Conservation (phyloP, 2,329 filamentous ascomycete genomes). For the Fusarium sp. region DNA sequence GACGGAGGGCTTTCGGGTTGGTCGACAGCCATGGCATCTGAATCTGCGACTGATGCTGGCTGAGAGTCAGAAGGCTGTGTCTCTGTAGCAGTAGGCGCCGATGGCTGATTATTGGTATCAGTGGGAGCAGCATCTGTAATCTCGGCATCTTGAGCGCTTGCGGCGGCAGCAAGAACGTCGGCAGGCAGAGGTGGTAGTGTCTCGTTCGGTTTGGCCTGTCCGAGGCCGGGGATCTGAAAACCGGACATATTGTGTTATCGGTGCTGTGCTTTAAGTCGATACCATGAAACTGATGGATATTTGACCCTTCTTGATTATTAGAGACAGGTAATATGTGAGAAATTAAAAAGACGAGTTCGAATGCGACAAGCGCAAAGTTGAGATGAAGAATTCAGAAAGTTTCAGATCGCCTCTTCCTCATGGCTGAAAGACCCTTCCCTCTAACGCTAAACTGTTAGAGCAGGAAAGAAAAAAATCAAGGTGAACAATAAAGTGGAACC, state of each 20-base stretch:
- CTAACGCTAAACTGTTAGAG: slow-evolving; percentile 6
- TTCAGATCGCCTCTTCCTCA: slow-evolving; percentile 8
- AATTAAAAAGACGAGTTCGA: not conserved
- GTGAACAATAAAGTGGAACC: slow-evolving; percentile 47
- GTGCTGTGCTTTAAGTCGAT: not conserved
- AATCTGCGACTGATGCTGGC: slow-evolving; percentile 39
- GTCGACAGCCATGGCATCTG: slow-evolving; percentile 54
- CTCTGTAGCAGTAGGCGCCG: slow-evolving; percentile 8
- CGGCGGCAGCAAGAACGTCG: slow-evolving; percentile 50
- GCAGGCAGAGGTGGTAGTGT: slow-evolving; percentile 54
- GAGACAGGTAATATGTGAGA: not conserved
- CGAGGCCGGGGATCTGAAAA: slow-evolving; percentile 59
- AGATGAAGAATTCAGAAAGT: slow-evolving; percentile 17
- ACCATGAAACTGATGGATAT: not conserved
- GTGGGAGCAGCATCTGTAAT: slow-evolving; percentile 26
- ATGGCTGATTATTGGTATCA: slow-evolving; percentile 8
- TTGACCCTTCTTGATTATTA: not conserved
- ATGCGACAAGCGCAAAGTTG: slow-evolving; percentile 25
- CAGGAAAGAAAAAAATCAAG: slow-evolving; percentile 49
- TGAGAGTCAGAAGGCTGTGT: slow-evolving; percentile 12
- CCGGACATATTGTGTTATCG: slow-evolving; percentile 51
- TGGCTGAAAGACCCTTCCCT: slow-evolving; percentile 33
- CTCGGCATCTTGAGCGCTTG: slow-evolving; percentile 45
- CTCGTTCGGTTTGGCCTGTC: slow-evolving; percentile 59
- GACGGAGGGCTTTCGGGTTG: slow-evolving; percentile 53